Evolutionary conservation across 495 filamentous ascomycete species (phyloP).

Genomic region (Penicillium coffeae): DNA sequence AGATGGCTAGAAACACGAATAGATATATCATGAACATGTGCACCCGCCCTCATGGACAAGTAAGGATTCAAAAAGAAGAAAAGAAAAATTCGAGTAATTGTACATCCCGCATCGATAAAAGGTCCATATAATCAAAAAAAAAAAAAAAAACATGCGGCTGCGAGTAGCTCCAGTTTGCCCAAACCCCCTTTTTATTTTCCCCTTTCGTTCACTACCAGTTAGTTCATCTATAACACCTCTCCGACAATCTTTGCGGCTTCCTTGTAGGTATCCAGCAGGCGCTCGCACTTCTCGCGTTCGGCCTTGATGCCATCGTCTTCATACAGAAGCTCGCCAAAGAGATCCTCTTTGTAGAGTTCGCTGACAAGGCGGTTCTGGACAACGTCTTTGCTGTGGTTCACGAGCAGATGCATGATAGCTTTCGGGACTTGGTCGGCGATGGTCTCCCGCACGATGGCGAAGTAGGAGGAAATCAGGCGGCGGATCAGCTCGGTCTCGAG

Average conservation of each 20-base stretch:
- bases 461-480: constrained; percentile 93
- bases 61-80: background rate
- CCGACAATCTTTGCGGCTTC: constrained; percentile 97
- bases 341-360: constrained; percentile 89
- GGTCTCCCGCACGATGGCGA: constrained; percentile 95
- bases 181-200: background rate
- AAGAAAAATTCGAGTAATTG: constrained; percentile 14
- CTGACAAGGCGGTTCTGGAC: constrained; percentile 96
- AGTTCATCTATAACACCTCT: constrained; percentile 69
- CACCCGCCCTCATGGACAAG: constrained; percentile 2
- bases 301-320: constrained; percentile 97
- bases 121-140: constrained; percentile 15
- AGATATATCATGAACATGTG: constrained; percentile 18
- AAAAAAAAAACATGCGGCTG: background rate
- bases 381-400: constrained; percentile 96
- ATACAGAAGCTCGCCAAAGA: constrained; percentile 91
- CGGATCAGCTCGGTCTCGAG: constrained; percentile 97
- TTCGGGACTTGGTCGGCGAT: constrained; percentile 98
- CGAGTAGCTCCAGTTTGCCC: background rate
- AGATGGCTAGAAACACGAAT: constrained; percentile 6
- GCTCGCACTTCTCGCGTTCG: constrained; percentile 97
- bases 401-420: constrained; percentile 96
- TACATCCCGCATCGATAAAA: constrained; percentile 17
- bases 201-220: background rate
- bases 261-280: constrained; percentile 85